Conservation (phyloP, 2,329 filamentous ascomycete species). For the Diplodia corticola region DNA sequence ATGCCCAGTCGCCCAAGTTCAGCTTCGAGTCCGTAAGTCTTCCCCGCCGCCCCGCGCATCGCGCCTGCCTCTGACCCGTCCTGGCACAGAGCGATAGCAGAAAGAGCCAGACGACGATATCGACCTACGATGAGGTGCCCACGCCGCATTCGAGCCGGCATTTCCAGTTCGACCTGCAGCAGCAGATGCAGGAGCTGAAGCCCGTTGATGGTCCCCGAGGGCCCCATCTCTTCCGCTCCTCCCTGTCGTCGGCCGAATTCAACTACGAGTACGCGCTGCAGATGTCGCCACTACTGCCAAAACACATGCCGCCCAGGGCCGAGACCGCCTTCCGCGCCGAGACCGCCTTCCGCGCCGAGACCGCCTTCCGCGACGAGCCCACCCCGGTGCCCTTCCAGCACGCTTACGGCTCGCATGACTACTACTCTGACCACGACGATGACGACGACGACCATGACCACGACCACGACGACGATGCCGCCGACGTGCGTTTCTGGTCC, state of each 20-base stretch:
- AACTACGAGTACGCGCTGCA: conserved; percentile 58
- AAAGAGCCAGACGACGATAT: conserved; percentile 81
- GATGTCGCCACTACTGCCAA: conserved; percentile 72
- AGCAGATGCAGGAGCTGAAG: conserved; percentile 53
- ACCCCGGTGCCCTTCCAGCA: conserved; percentile 11
- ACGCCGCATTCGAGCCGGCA: conserved; percentile 71
- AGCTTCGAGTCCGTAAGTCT: conserved; percentile 72
- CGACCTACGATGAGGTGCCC: conserved; percentile 78
- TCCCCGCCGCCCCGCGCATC: neutral
- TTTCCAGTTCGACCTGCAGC: conserved; percentile 60
- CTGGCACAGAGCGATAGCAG: conserved; percentile 55
- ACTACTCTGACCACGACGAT: conserved; percentile 42
- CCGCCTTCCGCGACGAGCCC: conserved; percentile 14
- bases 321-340: conserved; percentile 43
- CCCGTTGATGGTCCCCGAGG: conserved; percentile 78
- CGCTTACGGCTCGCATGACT: conserved; percentile 13
- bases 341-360: conserved; percentile 11
- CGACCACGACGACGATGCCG: conserved; percentile 57
- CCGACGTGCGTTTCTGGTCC: conserved; percentile 65
- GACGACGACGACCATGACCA: conserved; percentile 48
- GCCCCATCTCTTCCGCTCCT: conserved; percentile 81
- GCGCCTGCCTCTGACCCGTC: conserved; percentile 26
- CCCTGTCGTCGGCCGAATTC: conserved; percentile 59
- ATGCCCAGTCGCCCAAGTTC: conserved; percentile 56
- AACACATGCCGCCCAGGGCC: conserved; percentile 51